Base-by-base conservation (phyloP, 2,329 filamentous ascomycete species). In the Fusarium anguioides region DNA sequence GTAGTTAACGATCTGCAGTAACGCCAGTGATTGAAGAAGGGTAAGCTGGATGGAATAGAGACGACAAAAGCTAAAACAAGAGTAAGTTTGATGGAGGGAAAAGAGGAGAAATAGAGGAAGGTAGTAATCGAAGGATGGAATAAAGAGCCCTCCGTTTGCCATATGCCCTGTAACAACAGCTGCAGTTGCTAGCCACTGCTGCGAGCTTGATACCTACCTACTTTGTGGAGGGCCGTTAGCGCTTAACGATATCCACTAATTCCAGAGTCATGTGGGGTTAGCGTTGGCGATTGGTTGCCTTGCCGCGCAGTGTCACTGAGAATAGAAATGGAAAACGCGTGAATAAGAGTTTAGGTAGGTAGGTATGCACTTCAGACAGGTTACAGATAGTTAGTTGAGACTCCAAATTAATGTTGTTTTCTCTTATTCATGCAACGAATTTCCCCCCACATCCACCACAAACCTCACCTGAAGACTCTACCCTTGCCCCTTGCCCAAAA, bases 361-460 rank as follows among this genome's bases (percentile, higher is more conserved):
- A n/a, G n/a, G n/a, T n/a, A n/a, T n/a, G n/a, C n/a, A n/a, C n/a
- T n/a, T n/a, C n/a, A n/a, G n/a, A n/a, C n/a, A n/a, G n/a, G n/a
- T n/a, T n/a, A n/a, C n/a, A n/a, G n/a, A n/a, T n/a, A n/a, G n/a
- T n/a, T n/a, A n/a, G n/a, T n/a, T n/a, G n/a, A n/a, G n/a, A n/a
- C n/a, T n/a, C n/a, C n/a, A n/a, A n/a, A n/a, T n/a, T n/a, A n/a
- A n/a, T n/a, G 7, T 12, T 14, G 15, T 15, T 14, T 31, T 31
- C 10, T 20, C n/a, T 41, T 20, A 11, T 37, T 75, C 39, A 80
- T 20, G 77, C 73, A 1, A 81, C 75, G 65, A 82, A 82, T 66
- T 82, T 82, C 15, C 80, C 80, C 3, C 79, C 79, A 41, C 80
- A 82, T 0, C 77, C 76, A 17, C 80, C 80, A 20, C 80, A 82